Percentiles rank a stretch among this genome's conserved stretches.
Evolutionary conservation across 1,284 basidiomycete species (phyloP).

Genomic region (Ceratobasidium sp.): DNA sequence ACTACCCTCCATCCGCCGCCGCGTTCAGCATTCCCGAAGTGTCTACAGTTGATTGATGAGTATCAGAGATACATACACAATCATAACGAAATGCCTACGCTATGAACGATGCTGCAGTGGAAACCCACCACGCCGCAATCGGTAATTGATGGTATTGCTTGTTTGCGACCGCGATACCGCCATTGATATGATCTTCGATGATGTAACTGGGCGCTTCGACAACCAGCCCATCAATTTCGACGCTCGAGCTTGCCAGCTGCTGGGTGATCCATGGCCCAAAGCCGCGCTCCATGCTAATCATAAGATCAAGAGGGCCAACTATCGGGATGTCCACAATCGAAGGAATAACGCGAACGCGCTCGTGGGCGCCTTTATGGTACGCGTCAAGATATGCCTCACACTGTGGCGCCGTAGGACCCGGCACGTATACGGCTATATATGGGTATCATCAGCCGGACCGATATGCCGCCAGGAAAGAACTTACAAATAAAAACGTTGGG

Average conservation of each 20-base stretch:
- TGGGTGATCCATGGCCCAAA: conserved; percentile 21
- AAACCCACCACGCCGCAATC: conserved; percentile 37
- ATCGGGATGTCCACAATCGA: conserved; percentile 5
- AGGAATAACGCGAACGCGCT: conserved; percentile 4
- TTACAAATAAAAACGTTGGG: conserved; percentile 22
- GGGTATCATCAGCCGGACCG: neutral
- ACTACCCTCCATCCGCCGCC: conserved; percentile 4
- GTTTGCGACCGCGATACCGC: conserved; percentile 14
- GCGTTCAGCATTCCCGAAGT: conserved; percentile 10
- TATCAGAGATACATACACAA: neutral
- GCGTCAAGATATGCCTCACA: neutral
- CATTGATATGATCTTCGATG: conserved; percentile 40
- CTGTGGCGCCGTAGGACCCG: neutral
- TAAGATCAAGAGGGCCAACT: neutral
- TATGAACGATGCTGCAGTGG: conserved; percentile 27
- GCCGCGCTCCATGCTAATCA: neutral
- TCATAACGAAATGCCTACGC: neutral
- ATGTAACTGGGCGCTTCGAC: conserved; percentile 22
- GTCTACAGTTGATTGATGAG: neutral
- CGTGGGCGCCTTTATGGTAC: neutral
- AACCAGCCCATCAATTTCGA: neutral
- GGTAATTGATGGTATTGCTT: conserved; percentile 9
- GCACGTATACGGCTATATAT: conserved; percentile 9
- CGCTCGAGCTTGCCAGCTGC: neutral
- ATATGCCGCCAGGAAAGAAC: neutral